Percentiles rank a stretch among this genome's conserved stretches.
Evolutionary conservation across 805 yeast species (phyloP).

Genomic region (Metschnikowia henanensis): DNA sequence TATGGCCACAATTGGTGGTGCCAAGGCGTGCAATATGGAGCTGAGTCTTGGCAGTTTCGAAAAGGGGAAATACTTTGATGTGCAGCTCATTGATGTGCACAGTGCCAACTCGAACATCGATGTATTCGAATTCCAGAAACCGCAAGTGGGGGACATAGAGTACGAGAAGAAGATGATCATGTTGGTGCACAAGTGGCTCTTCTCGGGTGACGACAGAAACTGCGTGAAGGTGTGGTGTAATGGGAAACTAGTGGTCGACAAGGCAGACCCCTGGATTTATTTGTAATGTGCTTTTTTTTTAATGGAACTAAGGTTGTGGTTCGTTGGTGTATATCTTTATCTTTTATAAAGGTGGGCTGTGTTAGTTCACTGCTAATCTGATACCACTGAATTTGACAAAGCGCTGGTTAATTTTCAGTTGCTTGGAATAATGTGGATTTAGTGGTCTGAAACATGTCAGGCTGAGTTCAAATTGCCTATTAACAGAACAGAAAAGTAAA

Average conservation of each 20-base stretch:
- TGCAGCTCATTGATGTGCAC: constrained; percentile 69
- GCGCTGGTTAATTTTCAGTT: too few species aligned
- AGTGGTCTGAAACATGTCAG: too few species aligned
- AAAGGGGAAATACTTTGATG: constrained; percentile 81
- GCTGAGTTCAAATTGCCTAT: too few species aligned
- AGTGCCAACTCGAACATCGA: constrained; percentile 62
- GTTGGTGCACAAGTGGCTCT: constrained; percentile 84
- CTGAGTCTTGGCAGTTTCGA: constrained; percentile 66
- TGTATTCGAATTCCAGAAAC: constrained; percentile 72
- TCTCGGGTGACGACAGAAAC: constrained; percentile 92
- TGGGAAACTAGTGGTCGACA: constrained; percentile 62
- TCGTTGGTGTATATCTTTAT: too few species aligned
- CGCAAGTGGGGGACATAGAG: constrained; percentile 23
- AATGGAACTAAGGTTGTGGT: too few species aligned
- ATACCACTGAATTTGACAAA: too few species aligned
- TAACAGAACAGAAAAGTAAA: too few species aligned
- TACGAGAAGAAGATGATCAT: constrained; percentile 44
- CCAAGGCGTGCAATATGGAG: constrained; percentile 63
- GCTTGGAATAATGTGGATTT: too few species aligned
- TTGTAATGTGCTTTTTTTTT: too few species aligned
- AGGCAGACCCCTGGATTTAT: constrained; percentile 19
- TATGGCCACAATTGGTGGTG: constrained; percentile 90
- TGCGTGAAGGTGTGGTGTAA: constrained; percentile 78
- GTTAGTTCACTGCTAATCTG: too few species aligned
- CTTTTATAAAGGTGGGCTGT: too few species aligned